Percentiles rank a stretch among this genome's conserved stretches.
phyloP scores from a whole-genome alignment of 257 asterid genomes.

The Capsicum rhomboideum region DNA sequence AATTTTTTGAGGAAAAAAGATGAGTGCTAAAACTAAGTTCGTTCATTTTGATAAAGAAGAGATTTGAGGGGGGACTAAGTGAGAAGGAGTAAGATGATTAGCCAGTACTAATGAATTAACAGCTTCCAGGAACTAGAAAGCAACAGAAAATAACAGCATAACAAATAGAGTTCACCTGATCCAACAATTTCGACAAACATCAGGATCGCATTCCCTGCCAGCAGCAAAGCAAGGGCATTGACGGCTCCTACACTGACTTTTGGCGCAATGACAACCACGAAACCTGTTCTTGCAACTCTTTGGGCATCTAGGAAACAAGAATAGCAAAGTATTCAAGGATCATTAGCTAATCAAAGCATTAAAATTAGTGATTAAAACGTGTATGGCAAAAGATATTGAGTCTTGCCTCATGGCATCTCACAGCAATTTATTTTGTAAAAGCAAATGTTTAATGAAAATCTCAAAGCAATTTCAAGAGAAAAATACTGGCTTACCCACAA shows the following conservation, averaged over 20 bases:
- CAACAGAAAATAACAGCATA: conserved; percentile 1
- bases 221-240: conserved; percentile 99
- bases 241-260: conserved; percentile 98
- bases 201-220: conserved; percentile 93
- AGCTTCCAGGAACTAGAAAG: background rate
- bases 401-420: conserved; percentile 28
- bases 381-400: background rate
- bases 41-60: background rate
- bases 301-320: conserved; percentile 56
- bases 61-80: background rate
- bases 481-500: conserved; percentile 66
- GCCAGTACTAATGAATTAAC: background rate
- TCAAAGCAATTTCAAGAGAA: background rate
- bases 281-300: conserved; percentile 91
- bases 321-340: background rate
- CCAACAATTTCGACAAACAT: conserved; percentile 98
- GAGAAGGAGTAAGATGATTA: background rate
- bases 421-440: background rate
- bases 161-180: conserved; percentile 48
- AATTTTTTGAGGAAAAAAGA: background rate
- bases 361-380: background rate
- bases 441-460: background rate
- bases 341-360: background rate
- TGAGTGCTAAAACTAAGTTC: background rate
- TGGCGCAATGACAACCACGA: conserved; percentile 99